Conservation (phyloP, 2,329 filamentous ascomycete species). For the Seiridium unicorne region DNA sequence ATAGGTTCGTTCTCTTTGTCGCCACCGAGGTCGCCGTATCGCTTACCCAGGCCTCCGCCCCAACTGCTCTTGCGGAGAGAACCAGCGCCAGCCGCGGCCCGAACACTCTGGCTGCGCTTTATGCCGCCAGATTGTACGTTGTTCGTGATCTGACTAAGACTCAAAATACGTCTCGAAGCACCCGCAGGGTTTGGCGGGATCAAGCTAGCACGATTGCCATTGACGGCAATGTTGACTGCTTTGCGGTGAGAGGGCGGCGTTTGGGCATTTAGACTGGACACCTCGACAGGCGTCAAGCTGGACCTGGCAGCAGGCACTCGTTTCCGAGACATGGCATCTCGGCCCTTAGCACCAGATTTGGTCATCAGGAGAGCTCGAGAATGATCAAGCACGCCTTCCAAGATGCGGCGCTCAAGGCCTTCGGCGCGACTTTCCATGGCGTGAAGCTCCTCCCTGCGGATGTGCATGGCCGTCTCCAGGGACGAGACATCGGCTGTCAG, state of each 20-base stretch:
- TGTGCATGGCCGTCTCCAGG: constrained; percentile 83
- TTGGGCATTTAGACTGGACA: constrained; percentile 19
- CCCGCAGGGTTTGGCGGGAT: constrained; percentile 46
- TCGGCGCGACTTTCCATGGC: constrained; percentile 90
- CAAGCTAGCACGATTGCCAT: constrained; percentile 46
- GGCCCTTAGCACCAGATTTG: constrained; percentile 51
- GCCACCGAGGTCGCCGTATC: constrained; percentile 45
- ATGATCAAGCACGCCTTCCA: constrained; percentile 95
- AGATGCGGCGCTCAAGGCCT: constrained; percentile 82
- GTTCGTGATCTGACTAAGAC: constrained; percentile 83
- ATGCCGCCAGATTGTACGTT: constrained; percentile 66
- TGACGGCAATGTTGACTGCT: constrained; percentile 53
- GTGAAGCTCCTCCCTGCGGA: constrained; percentile 87
- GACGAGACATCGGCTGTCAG: constrained; percentile 85
- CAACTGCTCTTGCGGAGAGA: constrained; percentile 67
- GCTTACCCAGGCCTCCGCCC: constrained; percentile 43
- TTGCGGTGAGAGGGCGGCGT: constrained; percentile 16
- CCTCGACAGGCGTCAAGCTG: constrained; percentile 37
- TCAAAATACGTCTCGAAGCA: constrained; percentile 78
- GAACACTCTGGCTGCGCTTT: constrained; percentile 76
- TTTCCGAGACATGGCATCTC: constrained; percentile 59
- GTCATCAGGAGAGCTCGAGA: constrained; percentile 85
- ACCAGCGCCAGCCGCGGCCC: constrained; percentile 51
- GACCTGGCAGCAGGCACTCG: constrained; percentile 38
- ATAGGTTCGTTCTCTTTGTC: constrained; percentile 58